Evolutionary conservation across 1,284 basidiomycete species (phyloP).

Genomic region (Malassezia yamatoensis): DNA sequence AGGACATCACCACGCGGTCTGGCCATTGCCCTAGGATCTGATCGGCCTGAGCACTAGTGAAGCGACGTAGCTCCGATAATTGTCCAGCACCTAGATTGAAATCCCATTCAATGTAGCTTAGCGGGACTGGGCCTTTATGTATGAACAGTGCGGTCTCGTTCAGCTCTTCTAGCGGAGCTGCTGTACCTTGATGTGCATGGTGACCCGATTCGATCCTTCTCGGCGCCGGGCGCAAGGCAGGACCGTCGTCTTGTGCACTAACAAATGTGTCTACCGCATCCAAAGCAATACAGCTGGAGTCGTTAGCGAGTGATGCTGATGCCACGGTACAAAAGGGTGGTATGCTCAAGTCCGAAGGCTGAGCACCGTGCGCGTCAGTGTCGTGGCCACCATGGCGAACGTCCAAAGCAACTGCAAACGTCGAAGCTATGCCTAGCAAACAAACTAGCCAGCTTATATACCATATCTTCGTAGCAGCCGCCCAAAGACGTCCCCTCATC

Average conservation of each 20-base stretch:
- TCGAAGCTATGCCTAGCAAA: too few species aligned
- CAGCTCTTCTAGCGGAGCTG: slow-evolving; percentile 15
- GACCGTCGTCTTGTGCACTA: slow-evolving; percentile 1
- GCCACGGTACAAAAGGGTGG: slow-evolving; percentile 10
- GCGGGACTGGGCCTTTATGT: slow-evolving; percentile 38
- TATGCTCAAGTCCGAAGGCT: neutral
- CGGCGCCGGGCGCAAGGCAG: slow-evolving; percentile 6
- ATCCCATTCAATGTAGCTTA: slow-evolving; percentile 46
- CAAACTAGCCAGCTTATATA: too few species aligned
- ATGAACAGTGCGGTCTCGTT: slow-evolving; percentile 37
- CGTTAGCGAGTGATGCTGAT: neutral
- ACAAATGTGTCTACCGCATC: slow-evolving; percentile 8
- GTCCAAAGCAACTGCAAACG: too few species aligned
- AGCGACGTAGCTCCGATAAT: slow-evolving; percentile 24
- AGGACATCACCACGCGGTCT: slow-evolving; percentile 23
- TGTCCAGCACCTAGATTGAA: slow-evolving; percentile 28
- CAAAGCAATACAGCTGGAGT: slow-evolving; percentile 5
- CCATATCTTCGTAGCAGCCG: too few species aligned
- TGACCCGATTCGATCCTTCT: neutral
- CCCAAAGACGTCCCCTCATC: too few species aligned
- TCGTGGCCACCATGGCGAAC: too few species aligned
- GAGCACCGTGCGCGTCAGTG: neutral
- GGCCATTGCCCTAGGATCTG: slow-evolving; percentile 19
- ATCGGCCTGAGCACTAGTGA: slow-evolving; percentile 19
- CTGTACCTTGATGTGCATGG: slow-evolving; percentile 5